Evolutionary conservation across 176 grass and related monocot genomes (phyloP).

Genomic region (Musa acuminata): DNA sequence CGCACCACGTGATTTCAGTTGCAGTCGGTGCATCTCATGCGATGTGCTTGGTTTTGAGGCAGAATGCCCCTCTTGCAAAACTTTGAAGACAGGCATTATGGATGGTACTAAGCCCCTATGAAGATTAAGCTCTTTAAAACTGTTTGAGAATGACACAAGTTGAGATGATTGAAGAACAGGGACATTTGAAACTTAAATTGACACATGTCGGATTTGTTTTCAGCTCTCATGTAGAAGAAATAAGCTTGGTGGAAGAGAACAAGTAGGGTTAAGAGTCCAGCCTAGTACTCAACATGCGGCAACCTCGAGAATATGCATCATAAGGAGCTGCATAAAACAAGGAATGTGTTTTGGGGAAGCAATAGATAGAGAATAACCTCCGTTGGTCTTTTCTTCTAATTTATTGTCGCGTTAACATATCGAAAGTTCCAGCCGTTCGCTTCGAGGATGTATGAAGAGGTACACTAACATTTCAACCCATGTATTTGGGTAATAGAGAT

Average conservation of each 20-base stretch:
- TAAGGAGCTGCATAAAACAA: background rate
- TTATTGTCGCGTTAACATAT: no score
- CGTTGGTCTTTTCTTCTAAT: background rate
- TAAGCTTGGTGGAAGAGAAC: background rate
- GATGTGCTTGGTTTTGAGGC: conserved; percentile 68
- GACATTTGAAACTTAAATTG: background rate
- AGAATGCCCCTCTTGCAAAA: conserved; percentile 19
- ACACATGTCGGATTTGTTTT: no score
- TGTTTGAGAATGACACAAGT: background rate
- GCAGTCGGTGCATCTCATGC: conserved; percentile 80
- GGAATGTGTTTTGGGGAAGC: background rate
- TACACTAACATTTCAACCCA: no score
- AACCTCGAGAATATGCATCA: no score
- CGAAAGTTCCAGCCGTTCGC: no score
- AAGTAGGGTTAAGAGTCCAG: no score
- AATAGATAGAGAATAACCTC: background rate
- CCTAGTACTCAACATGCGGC: no score
- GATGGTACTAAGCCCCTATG: background rate
- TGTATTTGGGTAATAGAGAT: no score
- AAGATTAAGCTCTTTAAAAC: background rate
- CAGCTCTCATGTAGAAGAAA: no score
- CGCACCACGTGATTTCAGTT: conserved; percentile 56
- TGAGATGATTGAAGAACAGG: background rate
- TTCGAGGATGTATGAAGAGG: no score
- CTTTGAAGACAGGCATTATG: background rate